Percentiles rank a stretch among this genome's conserved stretches.
Evolutionary conservation across 2,329 filamentous ascomycete genomes (phyloP).

Genomic region (Fusarium concolor): DNA sequence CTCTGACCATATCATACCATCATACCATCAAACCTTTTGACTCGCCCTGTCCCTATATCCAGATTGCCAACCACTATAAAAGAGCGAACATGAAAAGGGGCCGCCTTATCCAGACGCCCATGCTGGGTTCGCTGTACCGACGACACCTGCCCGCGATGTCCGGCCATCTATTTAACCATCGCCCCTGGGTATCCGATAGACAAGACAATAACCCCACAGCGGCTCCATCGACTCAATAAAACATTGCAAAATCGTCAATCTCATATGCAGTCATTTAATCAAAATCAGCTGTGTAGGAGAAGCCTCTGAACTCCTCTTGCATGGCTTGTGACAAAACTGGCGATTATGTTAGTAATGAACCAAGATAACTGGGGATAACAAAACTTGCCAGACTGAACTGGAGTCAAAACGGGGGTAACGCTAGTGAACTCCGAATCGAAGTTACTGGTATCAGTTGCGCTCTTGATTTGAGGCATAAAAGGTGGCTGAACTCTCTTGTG

Average conservation of each 20-base stretch:
- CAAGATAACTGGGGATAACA: not conserved
- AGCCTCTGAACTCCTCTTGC: slow-evolving; percentile 99
- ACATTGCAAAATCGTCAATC: slow-evolving; percentile 43
- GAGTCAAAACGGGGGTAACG: slow-evolving; percentile 95
- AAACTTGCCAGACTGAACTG: slow-evolving; percentile 91
- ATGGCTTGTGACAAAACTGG: slow-evolving; percentile 95
- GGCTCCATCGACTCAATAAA: slow-evolving; percentile 40
- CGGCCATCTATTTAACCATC: slow-evolving; percentile 44
- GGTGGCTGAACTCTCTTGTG: slow-evolving; percentile 91
- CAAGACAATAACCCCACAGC: slow-evolving; percentile 45
- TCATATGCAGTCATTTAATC: slow-evolving; percentile 61
- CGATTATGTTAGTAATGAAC: slow-evolving; percentile 41
- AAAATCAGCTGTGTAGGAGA: slow-evolving; percentile 96
- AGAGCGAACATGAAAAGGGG: slow-evolving; percentile 31
- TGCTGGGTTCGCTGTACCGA: slow-evolving; percentile 33
- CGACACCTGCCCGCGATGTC: slow-evolving; percentile 39
- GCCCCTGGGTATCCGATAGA: slow-evolving; percentile 47
- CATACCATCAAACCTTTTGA: slow-evolving; percentile 36
- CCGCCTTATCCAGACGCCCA: slow-evolving; percentile 18
- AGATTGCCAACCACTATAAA: slow-evolving; percentile 37
- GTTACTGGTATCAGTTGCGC: slow-evolving; percentile 97
- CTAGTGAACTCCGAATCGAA: slow-evolving; percentile 99
- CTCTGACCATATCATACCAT: slow-evolving; percentile 15
- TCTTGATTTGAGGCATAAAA: slow-evolving; percentile 90
- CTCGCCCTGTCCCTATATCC: slow-evolving; percentile 38